A percentile compares a stretch with the other conserved stretches of the same genome.
Conservation (phyloP, 441 rosid genomes). For the Euphorbia schlechtendalii region DNA sequence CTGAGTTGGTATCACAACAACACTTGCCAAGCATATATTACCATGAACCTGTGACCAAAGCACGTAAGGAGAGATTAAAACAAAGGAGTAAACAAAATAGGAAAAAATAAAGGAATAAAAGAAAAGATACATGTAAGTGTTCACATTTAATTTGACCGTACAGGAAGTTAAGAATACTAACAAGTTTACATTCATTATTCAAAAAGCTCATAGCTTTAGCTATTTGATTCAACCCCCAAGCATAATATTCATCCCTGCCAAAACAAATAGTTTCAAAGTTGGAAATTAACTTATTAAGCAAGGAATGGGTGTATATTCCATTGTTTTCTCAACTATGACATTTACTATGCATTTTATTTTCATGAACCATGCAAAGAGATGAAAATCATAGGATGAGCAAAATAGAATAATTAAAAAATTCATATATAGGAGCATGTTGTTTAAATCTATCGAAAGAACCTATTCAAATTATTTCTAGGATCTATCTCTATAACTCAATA, state of each 20-base stretch:
- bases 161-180: conserved; percentile 31
- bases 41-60: conserved; percentile 75
- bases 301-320: too few species aligned
- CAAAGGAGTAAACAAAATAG: neutral
- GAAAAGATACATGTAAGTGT: neutral
- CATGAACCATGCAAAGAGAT: neutral
- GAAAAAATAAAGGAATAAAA: neutral
- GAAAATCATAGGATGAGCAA: neutral
- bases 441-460: neutral
- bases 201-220: conserved; percentile 98
- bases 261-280: conserved; percentile 15
- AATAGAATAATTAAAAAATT: too few species aligned
- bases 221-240: conserved; percentile 88
- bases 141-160: neutral
- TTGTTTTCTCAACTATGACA: too few species aligned
- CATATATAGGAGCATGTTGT: neutral
- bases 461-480: neutral
- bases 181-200: conserved; percentile 97
- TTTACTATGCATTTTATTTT: neutral
- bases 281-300: too few species aligned
- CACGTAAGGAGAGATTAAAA: conserved; percentile 10
- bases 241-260: conserved; percentile 89
- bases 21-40: conserved; percentile 92
- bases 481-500: neutral
- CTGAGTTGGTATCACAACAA: conserved; percentile 90